These are phyloP conservation scores for Aspergillus sp. DNA, from an alignment of 2,329 filamentous ascomycete species.

Conservation along the genomic window DNA sequence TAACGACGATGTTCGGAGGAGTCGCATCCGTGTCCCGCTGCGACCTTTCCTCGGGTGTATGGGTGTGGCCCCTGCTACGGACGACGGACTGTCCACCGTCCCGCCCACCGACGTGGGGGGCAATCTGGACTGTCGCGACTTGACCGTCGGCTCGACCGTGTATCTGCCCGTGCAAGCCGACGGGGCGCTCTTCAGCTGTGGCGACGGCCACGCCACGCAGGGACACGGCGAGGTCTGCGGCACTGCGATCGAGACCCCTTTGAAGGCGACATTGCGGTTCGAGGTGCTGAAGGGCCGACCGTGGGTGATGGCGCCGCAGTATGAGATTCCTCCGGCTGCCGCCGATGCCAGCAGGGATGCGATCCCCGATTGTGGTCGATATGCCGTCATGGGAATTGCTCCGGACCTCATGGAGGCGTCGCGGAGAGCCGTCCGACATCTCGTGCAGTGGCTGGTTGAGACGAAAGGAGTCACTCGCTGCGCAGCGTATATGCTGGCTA, in stretches of 20 bases:
- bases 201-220: slow-evolving; percentile 56
- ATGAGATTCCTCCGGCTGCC: slow-evolving; percentile 36
- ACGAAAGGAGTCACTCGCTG: slow-evolving; percentile 47
- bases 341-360: slow-evolving; percentile 18
- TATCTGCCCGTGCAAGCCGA: slow-evolving; percentile 51
- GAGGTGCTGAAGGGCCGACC: slow-evolving; percentile 48
- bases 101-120: slow-evolving; percentile 53
- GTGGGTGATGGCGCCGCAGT: slow-evolving; percentile 51
- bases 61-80: slow-evolving; percentile 48
- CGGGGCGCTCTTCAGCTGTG: slow-evolving; percentile 55
- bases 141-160: slow-evolving; percentile 48
- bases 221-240: slow-evolving; percentile 57
- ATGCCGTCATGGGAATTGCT: slow-evolving; percentile 50
- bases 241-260: slow-evolving; percentile 56
- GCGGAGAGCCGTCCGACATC: slow-evolving; percentile 48
- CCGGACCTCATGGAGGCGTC: slow-evolving; percentile 50
- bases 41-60: slow-evolving; percentile 55
- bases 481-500: slow-evolving; percentile 55
- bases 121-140: slow-evolving; percentile 56
- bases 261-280: slow-evolving; percentile 50
- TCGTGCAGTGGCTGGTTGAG: slow-evolving; percentile 50
- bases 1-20: neutral
- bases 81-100: slow-evolving; percentile 50
- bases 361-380: slow-evolving; percentile 36
- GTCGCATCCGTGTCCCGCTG: slow-evolving; percentile 48